Conservation (phyloP, 495 filamentous ascomycete species). For the Amphirosellinia nigrospora region DNA sequence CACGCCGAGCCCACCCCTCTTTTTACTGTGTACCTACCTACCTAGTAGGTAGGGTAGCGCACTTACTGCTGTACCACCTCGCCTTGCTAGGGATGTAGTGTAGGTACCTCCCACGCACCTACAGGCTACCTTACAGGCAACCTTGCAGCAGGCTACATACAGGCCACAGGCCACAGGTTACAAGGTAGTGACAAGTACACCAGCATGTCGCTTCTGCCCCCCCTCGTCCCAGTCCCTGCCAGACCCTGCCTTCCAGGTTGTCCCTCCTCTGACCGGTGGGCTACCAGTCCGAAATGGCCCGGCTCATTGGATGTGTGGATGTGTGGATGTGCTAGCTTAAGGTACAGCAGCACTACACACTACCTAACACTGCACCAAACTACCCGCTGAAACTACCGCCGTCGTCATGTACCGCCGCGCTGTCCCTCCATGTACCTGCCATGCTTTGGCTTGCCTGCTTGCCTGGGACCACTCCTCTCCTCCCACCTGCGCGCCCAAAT, state of each 20-base stretch:
- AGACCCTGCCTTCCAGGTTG: too few species aligned
- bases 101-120: neutral
- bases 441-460: too few species aligned
- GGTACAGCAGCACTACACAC: slow-evolving; percentile 3
- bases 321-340: neutral
- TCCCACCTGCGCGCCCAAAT: slow-evolving; percentile 11
- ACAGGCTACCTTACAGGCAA: neutral
- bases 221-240: neutral
- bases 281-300: neutral
- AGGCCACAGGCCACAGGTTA: neutral
- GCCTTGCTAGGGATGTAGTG: too few species aligned
- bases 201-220: neutral
- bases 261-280: slow-evolving; percentile 3
- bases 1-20: slow-evolving; percentile 3
- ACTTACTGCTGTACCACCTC: too few species aligned
- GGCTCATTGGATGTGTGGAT: slow-evolving; percentile 2
- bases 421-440: slow-evolving; percentile 6
- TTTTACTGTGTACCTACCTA: too few species aligned
- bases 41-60: too few species aligned
- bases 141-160: too few species aligned
- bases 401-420: slow-evolving; percentile 5
- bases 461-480: neutral
- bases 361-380: neutral
- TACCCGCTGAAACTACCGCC: neutral
- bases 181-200: neutral